Percentiles rank a stretch among this genome's conserved stretches.
These are phyloP conservation scores for Zalaria obscura DNA, from an alignment of 2,329 filamentous ascomycete genomes.

Conservation along the genomic window DNA sequence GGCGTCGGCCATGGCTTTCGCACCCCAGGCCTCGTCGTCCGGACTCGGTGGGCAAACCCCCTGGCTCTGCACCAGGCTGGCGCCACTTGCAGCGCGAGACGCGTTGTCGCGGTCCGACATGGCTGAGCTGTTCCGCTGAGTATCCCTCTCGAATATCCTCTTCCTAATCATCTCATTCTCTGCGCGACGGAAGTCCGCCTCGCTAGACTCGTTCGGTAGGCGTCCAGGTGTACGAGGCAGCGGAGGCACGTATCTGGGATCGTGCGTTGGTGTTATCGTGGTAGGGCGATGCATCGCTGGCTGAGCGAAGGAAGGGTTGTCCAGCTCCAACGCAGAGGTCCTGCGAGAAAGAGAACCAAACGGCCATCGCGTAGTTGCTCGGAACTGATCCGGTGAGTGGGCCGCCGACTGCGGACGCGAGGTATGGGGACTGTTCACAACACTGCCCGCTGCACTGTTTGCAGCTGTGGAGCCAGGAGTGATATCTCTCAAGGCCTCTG, in stretches of 20 bases:
- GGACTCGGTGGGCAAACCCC: conserved; percentile 31
- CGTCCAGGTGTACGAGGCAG: conserved; percentile 7
- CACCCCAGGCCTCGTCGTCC: conserved; percentile 22
- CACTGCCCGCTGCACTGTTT: conserved; percentile 15
- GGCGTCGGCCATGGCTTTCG: neutral
- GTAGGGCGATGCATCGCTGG: no score
- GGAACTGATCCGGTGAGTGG: conserved; percentile 6
- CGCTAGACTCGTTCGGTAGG: conserved; percentile 14
- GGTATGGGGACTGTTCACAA: conserved; percentile 14
- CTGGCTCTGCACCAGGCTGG: neutral
- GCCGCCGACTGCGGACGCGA: conserved; percentile 11
- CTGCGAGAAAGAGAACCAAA: no score
- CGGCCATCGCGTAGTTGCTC: neutral
- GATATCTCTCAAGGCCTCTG: conserved; percentile 30
- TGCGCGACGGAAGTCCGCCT: conserved; percentile 17
- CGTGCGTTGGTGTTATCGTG: no score
- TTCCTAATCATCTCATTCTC: conserved; percentile 19
- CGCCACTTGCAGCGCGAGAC: conserved; percentile 7
- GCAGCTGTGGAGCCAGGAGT: conserved; percentile 18
- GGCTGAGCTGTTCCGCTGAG: conserved; percentile 13
- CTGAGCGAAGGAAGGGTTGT: no score
- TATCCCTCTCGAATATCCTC: conserved; percentile 18
- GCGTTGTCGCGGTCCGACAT: conserved; percentile 14
- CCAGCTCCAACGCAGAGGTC: no score
- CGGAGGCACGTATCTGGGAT: no score